Evolutionary conservation across 78 protist genomes (phyloP).

Genomic region (Abeoforma whisleri): DNA sequence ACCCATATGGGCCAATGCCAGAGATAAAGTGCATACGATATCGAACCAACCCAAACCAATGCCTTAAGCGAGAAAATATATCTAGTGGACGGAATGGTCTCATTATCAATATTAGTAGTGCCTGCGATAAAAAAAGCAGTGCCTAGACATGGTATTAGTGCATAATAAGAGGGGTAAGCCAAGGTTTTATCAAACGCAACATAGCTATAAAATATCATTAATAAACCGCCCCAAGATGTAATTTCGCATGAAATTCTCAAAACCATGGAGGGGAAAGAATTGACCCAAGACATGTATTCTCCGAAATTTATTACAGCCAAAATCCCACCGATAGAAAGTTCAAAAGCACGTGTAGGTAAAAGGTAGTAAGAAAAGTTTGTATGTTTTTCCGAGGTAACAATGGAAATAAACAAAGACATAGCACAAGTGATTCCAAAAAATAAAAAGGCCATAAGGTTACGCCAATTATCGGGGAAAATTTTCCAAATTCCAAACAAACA

Average conservation of each 20-base stretch:
- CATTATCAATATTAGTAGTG: neutral
- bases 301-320: neutral
- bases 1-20: neutral
- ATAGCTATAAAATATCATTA: neutral
- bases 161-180: neutral
- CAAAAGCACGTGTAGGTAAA: neutral
- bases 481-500: neutral
- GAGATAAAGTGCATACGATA: neutral
- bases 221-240: neutral
- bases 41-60: neutral
- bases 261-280: too few relatives aligned
- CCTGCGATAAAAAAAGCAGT: neutral
- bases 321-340: neutral
- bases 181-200: neutral
- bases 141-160: neutral
- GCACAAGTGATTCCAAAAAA: neutral
- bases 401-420: neutral
- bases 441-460: neutral
- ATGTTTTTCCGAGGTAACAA: neutral
- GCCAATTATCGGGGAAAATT: neutral
- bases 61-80: neutral
- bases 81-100: neutral
- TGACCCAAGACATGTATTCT: neutral
- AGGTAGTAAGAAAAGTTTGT: neutral
- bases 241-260: too few relatives aligned